Base-by-base conservation (phyloP, 1,139 yeast genomes). In the Pichia sp. region DNA sequence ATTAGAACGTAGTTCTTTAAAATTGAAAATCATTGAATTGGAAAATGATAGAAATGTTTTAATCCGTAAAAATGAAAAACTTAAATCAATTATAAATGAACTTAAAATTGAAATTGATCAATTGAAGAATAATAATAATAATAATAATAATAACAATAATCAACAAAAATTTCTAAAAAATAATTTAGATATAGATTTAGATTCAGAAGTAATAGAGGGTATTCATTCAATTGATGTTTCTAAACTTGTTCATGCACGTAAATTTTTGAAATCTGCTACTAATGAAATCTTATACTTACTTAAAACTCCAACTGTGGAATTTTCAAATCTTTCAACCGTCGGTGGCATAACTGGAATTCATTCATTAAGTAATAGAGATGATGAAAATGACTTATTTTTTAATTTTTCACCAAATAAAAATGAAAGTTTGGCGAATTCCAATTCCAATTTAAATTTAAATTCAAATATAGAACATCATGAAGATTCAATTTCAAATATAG, bases 1-100 rank as follows among this genome's bases (percentile, higher is more conserved):
- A 55, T 62, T 78, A 53, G 83, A 78, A 55, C 72, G 71, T 48
- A 69, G 77, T 8, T 80, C 78, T 46, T 71, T 78, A 74, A 76
- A 75, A 55, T 68, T 73, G 56, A 69, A 70, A 50, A 76, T 78
- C 45, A 67, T 74, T 37, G 76, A 75, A 50, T 58, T 78, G 37
- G 80, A 76, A 51, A 75, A 80, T 31, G 82, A 78, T 53, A 56
- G 78, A 33, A 76, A 76, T 52, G 54, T 74, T 3, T 60, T 76
- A 45, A 48, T 52, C 24, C 42, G 61, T 10, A 49, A 54, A 30
- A 64, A 62, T 44, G 57, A 55, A 30, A 57, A 51, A 30, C 48
- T 64, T 22, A 45, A 42, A 9, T 37, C 49, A 10, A 48, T 48
- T 24, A 52, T 62, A 3, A 43, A 49, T 16, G 51, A 57, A 32